Evolutionary conservation across 2,329 filamentous ascomycete genomes (phyloP).

Genomic region (Xylaria sp.): DNA sequence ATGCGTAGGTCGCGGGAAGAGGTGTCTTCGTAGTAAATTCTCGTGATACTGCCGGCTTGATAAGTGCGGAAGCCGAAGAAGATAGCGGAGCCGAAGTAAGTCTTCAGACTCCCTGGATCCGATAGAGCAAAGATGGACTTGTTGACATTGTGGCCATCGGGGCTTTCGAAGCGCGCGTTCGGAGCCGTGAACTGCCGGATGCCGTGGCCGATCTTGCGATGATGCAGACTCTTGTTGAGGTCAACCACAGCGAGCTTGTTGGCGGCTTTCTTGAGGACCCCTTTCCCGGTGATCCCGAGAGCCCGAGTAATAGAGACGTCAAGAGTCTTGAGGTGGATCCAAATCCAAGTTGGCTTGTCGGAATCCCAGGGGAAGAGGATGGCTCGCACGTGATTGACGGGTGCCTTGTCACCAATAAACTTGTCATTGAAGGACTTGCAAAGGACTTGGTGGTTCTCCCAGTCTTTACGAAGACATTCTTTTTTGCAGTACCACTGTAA

Average conservation of each 20-base stretch:
- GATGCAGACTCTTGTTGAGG: constrained; percentile 23
- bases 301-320: neutral
- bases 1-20: constrained; percentile 31
- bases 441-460: constrained; percentile 27
- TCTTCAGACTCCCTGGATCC: constrained; percentile 29
- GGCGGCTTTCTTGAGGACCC: neutral
- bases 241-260: constrained; percentile 1
- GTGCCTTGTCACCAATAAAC: constrained; percentile 6
- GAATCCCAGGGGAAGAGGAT: constrained; percentile 30
- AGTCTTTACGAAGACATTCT: constrained; percentile 28
- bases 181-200: constrained; percentile 21
- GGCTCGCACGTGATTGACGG: constrained; percentile 19
- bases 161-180: neutral
- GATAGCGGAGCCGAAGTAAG: constrained; percentile 26
- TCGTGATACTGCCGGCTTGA: neutral
- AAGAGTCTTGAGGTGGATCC: constrained; percentile 17
- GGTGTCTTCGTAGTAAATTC: constrained; percentile 25
- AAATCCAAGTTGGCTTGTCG: constrained; percentile 7
- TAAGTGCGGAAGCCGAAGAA: constrained; percentile 25
- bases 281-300: constrained; percentile 3
- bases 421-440: constrained; percentile 23
- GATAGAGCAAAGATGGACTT: constrained; percentile 25
- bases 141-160: constrained; percentile 23
- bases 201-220: constrained; percentile 30
- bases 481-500: constrained; percentile 29